phyloP scores from a whole-genome alignment of 1,284 basidiomycete species.

The Ceratobasidium sp. region DNA sequence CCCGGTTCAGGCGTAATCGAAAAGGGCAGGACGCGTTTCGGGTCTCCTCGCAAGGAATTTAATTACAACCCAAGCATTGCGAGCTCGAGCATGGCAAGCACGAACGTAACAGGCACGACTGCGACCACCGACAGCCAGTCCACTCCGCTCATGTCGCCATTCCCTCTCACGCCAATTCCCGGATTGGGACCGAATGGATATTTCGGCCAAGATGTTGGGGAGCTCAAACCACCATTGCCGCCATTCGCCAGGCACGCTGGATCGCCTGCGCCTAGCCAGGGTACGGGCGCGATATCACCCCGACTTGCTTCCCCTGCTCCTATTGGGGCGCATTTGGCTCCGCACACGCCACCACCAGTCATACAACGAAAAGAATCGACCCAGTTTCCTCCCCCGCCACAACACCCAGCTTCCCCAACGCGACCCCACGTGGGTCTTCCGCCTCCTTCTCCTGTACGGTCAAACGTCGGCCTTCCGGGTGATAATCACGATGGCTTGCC shows the following conservation, averaged over 20 bases:
- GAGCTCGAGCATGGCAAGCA: neutral
- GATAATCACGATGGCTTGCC: constrained; percentile 21
- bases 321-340: neutral
- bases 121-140: neutral
- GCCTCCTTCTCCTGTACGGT: constrained; percentile 8
- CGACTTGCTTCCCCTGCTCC: constrained; percentile 5
- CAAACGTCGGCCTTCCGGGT: neutral
- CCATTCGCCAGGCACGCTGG: constrained; percentile 2
- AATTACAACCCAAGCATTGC: constrained; percentile 18
- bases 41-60: constrained; percentile 20
- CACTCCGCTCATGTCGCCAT: constrained; percentile 36
- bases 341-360: constrained; percentile 11
- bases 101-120: constrained; percentile 6
- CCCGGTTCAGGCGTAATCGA: constrained; percentile 42
- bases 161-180: constrained; percentile 33
- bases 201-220: neutral
- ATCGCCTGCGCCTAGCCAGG: neutral
- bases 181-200: constrained; percentile 30
- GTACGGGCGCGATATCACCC: neutral
- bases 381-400: constrained; percentile 36
- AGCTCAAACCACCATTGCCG: constrained; percentile 21
- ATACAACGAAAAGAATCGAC: constrained; percentile 12
- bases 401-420: constrained; percentile 38
- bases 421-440: constrained; percentile 32
- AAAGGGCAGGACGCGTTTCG: neutral